Evolutionary conservation across 2,329 filamentous ascomycete genomes (phyloP), one percentile per base, ranked within the genome.

Genomic region (Rutstroemia sp.): DNA sequence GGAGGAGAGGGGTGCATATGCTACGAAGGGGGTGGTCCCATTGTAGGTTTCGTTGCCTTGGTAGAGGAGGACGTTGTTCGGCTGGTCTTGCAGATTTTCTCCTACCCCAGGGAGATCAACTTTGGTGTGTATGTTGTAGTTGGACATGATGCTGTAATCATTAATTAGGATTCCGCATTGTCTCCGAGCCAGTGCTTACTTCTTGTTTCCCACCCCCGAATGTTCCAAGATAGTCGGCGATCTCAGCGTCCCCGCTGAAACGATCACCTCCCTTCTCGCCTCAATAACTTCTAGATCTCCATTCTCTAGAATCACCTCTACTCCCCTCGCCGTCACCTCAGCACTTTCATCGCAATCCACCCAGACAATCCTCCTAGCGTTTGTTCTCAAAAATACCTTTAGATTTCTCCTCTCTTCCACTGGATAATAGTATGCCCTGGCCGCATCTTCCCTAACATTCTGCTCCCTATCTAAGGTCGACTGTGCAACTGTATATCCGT

Each of bases 241-340:
- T 64, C 52, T 63, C 39, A 57, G 63, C 36, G 48, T 59, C 1
- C 69, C 69, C 16, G 66, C 65, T 23, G 62, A 63, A 10, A 71
- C 46, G 46, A 71, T 63, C 6, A 70, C 67, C 39, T 70, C 69
- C 44, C 64, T 65, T 25, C 38, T 60, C 4, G 65, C 67, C 7
- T 59, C 58, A 2, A 70, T 59, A 8, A 38, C 60, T 30, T 60
- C 36, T 3, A 54, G 40, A n/a, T 56, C 57, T 1, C 58, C 58
- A 25, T 59, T 51, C 7, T 46, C 39, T 17, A 48, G 30, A 4
- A 45, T 42, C 9, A 68, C 53, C 52, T 68, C 61, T n/a, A 68
- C 64, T 8, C 63, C 64, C 17, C 52, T 52, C 2, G 59, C 57
- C 68, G 95, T 45, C 34, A 36, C 30, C 4, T 51, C 27, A 10